Base-by-base conservation (phyloP, 2,329 filamentous ascomycete genomes). In the Paecilomyces formosus region DNA sequence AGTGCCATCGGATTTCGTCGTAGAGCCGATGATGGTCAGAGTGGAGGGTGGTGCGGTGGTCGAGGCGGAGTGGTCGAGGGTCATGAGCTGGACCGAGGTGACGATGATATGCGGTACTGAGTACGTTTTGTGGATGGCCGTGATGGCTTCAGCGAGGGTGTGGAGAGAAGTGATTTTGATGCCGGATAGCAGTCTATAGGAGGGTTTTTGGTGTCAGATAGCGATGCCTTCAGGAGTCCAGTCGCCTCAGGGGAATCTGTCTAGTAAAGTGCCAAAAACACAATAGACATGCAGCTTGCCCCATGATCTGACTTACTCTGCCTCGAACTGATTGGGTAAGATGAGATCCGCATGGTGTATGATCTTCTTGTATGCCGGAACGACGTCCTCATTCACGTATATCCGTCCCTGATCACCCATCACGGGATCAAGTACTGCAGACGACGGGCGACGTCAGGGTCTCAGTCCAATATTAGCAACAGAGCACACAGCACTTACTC, bases 401-500 rank as follows among this genome's bases (percentile, higher is more conserved):
- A 99, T 81, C 64, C 84, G 85, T 55, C 92, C 94, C 68, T 97
- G 92, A 72, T 99, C 94, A 30, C 94, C 94, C 94, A 99, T 99
- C 54, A 99, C 94, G 0, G 95, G 94, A 72, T 99, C 94, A 26
- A 99, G 82, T 2, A 96, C 90, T 86, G 62, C 57, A 49, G 28
- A 33, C 15, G 51, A 6, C 24, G 54, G 26, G 21, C 8, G 8
- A 55, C 60, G 21, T 55, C 24, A 55, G 13, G 8, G 21, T 28
- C 8, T 53, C 21, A 53, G 13, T 53, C 51, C 3, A 26, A 35
- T 24, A 31, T 21, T 18, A 1, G 26, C 21, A 22, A 35, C 13
- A 24, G 3, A 9, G 8, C 3, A 18, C 3, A 18, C 2, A n/a
- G n/a, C 18, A 63, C 79, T 61, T 65, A 85, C 83, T 78, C 93